phyloP scores from a whole-genome alignment of 129 eudicot species.

The Arctium lappa region DNA sequence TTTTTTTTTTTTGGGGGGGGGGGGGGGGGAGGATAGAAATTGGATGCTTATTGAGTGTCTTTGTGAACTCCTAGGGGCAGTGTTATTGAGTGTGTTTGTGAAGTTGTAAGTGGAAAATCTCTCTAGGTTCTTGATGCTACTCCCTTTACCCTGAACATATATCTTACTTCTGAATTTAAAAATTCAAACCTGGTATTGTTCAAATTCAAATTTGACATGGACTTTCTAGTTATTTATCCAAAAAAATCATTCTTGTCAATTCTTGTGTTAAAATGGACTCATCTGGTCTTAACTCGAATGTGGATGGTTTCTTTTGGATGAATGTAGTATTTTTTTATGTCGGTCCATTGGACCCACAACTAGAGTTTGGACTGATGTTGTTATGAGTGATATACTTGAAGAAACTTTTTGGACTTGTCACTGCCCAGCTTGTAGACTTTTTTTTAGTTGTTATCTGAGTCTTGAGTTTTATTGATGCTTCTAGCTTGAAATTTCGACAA shows the following conservation, averaged over 20 bases:
- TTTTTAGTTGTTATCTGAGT: background rate
- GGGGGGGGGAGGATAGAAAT: constrained; percentile 1
- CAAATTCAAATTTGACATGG: background rate
- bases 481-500: background rate
- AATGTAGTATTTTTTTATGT: background rate
- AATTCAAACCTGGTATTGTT: background rate
- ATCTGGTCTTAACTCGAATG: background rate
- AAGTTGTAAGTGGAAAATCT: background rate
- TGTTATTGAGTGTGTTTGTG: background rate
- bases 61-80: background rate
- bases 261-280: background rate
- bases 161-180: background rate
- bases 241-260: background rate
- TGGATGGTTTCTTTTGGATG: background rate
- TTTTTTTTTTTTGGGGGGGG: background rate
- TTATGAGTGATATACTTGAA: background rate
- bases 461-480: background rate
- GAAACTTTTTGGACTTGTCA: background rate
- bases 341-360: background rate
- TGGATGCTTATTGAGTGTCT: background rate
- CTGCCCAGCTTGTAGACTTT: background rate
- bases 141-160: background rate
- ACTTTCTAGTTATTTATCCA: background rate
- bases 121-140: background rate
- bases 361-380: background rate